Evolutionary conservation across 371 early-diverging fungal species (phyloP).

Genomic region (Circinella umbellata): DNA sequence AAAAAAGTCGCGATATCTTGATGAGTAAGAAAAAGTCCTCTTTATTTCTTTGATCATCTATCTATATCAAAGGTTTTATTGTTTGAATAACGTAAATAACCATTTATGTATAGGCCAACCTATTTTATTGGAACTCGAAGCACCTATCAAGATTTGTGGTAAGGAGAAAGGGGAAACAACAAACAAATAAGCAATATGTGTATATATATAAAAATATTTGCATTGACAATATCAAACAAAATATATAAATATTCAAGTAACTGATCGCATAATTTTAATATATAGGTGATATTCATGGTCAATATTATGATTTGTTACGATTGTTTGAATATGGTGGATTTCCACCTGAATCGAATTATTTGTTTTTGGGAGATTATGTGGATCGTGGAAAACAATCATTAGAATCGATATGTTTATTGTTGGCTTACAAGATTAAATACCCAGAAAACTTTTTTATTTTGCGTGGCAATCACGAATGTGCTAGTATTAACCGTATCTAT

Average conservation of each 20-base stretch:
- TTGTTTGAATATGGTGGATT: slow-evolving; percentile 94
- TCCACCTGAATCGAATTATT: slow-evolving; percentile 90
- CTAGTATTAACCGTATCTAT: slow-evolving; percentile 95
- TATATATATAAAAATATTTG: no score
- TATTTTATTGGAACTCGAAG: slow-evolving; percentile 91
- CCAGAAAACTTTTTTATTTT: slow-evolving; percentile 97
- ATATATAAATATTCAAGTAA: no score
- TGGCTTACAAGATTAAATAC: slow-evolving; percentile 95
- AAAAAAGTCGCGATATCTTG: slow-evolving; percentile 90
- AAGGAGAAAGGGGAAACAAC: slow-evolving; percentile 5
- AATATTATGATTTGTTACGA: slow-evolving; percentile 94
- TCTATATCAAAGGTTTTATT: no score
- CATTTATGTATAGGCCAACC: slow-evolving; percentile 65
- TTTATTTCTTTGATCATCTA: no score
- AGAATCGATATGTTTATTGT: slow-evolving; percentile 73
- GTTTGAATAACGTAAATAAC: not conserved
- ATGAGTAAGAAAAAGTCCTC: slow-evolving; percentile 45
- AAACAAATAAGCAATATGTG: not conserved
- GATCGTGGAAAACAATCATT: slow-evolving; percentile 94
- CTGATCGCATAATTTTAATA: no score
- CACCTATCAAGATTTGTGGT: slow-evolving; percentile 96
- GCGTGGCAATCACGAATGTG: slow-evolving; percentile 96
- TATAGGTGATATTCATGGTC: slow-evolving; percentile 76
- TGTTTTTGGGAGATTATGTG: slow-evolving; percentile 97
- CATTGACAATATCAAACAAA: no score